A percentile compares a stretch with the other conserved stretches of the same genome.
phyloP scores from a whole-genome alignment of 2,329 filamentous ascomycete species.

The Scedosporium minutisporum region DNA sequence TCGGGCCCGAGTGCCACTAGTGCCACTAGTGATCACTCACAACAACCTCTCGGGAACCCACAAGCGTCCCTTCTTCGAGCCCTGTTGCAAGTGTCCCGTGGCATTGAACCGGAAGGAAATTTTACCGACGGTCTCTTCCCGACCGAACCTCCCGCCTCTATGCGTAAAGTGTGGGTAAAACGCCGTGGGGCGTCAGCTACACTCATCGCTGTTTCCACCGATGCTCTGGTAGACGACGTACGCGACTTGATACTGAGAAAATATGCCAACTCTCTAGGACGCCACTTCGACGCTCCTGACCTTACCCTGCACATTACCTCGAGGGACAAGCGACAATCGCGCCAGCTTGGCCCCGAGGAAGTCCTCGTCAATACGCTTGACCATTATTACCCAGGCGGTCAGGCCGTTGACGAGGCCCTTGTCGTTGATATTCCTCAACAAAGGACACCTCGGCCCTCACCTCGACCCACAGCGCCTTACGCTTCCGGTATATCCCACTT shows the following conservation, averaged over 20 bases:
- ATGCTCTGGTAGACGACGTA: constrained; percentile 89
- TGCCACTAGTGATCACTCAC: constrained; percentile 32
- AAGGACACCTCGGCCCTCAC: constrained; percentile 72
- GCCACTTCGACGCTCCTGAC: constrained; percentile 83
- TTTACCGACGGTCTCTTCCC: constrained; percentile 24
- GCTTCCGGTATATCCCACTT: constrained; percentile 37
- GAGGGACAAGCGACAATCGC: constrained; percentile 47
- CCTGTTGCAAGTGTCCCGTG: constrained; percentile 36
- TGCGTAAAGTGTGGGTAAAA: constrained; percentile 90
- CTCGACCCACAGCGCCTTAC: constrained; percentile 42
- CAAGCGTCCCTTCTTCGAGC: constrained; percentile 38
- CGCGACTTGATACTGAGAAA: constrained; percentile 87
- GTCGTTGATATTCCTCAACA: constrained; percentile 76
- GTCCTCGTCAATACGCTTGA: constrained; percentile 70
- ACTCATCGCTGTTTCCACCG: constrained; percentile 72
- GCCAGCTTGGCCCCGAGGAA: constrained; percentile 77
- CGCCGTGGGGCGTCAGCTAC: constrained; percentile 78
- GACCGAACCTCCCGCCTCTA: constrained; percentile 44
- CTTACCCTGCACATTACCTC: constrained; percentile 68
- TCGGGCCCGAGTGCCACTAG: not conserved
- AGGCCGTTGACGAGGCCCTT: constrained; percentile 79
- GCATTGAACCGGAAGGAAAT: constrained; percentile 24
- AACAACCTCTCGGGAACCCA: constrained; percentile 24
- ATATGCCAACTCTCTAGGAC: constrained; percentile 86
- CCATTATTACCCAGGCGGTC: constrained; percentile 74